phyloP scores from a whole-genome alignment of 306 rosid species.

The Potentilla sterilis region DNA sequence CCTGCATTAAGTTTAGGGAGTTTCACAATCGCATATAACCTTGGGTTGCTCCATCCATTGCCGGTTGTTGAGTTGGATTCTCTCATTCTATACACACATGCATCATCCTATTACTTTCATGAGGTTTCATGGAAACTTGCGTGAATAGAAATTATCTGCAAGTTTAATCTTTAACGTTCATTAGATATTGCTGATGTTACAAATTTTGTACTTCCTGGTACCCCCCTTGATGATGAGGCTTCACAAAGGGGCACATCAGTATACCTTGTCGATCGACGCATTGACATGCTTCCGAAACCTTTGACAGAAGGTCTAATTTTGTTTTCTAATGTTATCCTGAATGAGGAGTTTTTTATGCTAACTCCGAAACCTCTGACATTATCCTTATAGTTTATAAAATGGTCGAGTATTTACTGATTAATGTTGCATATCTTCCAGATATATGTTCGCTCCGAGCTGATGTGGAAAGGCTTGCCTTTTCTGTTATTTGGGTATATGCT shows the following conservation, averaged over 20 bases:
- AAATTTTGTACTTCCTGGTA: conserved; percentile 83
- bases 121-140: neutral
- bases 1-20: neutral
- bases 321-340: conserved; percentile 4
- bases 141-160: neutral
- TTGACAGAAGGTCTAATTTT: conserved; percentile 70
- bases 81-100: neutral
- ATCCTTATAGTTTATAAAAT: neutral
- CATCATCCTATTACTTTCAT: neutral
- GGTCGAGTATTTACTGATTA: conserved; percentile 17
- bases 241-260: conserved; percentile 95
- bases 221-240: conserved; percentile 93
- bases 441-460: conserved; percentile 97
- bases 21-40: too few relatives aligned
- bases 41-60: neutral
- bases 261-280: conserved; percentile 93
- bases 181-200: conserved; percentile 98
- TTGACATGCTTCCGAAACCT: conserved; percentile 99
- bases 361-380: neutral
- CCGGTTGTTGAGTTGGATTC: neutral
- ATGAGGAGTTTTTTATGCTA: neutral
- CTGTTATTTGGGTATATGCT: conserved; percentile 83
- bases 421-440: conserved; percentile 49
- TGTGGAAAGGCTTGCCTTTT: conserved; percentile 96
- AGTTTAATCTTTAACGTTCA: conserved; percentile 48